Conservation (phyloP, 2,329 filamentous ascomycete species). For the Aspergillus arachidicola region DNA sequence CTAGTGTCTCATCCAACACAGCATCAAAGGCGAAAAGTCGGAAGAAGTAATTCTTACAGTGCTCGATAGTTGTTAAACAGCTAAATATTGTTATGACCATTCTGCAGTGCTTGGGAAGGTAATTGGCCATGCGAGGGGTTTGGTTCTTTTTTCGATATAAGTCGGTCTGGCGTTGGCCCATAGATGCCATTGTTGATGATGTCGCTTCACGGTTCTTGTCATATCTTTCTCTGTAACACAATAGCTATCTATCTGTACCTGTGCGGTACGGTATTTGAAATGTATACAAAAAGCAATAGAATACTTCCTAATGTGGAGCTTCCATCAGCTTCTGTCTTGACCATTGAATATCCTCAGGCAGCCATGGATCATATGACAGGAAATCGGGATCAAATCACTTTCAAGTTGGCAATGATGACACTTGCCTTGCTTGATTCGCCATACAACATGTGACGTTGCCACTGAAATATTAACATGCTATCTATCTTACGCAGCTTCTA, state of each 20-base stretch:
- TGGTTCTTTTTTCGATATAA: constrained; percentile 16
- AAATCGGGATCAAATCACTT: neutral
- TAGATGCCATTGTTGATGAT: constrained; percentile 18
- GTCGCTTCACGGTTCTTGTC: constrained; percentile 7
- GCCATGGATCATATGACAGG: neutral
- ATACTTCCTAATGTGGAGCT: neutral
- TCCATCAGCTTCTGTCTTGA: neutral
- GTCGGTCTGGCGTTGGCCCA: constrained; percentile 26
- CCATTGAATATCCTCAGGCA: neutral
- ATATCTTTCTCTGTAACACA: constrained; percentile 14
- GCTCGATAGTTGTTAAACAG: constrained; percentile 2
- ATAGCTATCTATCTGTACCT: constrained; percentile 8
- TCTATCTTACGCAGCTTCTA: neutral
- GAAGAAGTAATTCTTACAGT: constrained; percentile 47
- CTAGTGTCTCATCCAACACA: constrained; percentile 78
- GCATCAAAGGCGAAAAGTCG: constrained; percentile 53
- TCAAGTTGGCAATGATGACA: too few species aligned
- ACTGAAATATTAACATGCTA: neutral
- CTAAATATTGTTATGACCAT: constrained; percentile 15
- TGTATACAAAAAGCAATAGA: constrained; percentile 12
- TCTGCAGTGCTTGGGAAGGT: constrained; percentile 17
- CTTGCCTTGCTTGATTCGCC: neutral
- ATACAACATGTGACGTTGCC: neutral
- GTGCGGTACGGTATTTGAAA: neutral
- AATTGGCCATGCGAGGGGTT: constrained; percentile 16